Conservation (phyloP, 2,329 filamentous ascomycete genomes). For the Ophiostoma sp. region DNA sequence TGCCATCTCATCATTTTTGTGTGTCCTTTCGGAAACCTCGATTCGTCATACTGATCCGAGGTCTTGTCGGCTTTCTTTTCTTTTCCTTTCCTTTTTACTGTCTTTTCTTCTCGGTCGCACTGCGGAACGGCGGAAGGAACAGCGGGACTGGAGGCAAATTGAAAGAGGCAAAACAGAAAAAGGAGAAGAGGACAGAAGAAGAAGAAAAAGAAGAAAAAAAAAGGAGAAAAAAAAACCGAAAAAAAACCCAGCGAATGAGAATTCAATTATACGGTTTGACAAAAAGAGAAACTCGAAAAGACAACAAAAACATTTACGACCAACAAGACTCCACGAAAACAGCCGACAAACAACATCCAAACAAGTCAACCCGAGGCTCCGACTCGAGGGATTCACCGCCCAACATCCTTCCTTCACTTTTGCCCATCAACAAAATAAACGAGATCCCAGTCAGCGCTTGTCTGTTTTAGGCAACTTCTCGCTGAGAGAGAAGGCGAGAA, state of each 20-base stretch:
- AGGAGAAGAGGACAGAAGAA: background rate
- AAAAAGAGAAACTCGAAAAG: background rate
- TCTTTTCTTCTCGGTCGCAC: background rate
- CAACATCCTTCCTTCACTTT: background rate
- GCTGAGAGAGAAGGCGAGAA: background rate
- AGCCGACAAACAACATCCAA: background rate
- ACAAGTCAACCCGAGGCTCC: background rate
- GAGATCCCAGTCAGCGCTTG: conserved; percentile 25
- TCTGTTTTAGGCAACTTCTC: conserved; percentile 23
- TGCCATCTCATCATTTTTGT: background rate
- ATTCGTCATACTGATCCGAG: background rate
- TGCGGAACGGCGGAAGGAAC: background rate
- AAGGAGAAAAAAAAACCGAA: background rate
- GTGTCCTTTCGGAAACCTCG: background rate
- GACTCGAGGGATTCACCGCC: background rate
- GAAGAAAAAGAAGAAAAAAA: background rate
- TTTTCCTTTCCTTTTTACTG: background rate
- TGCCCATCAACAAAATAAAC: background rate
- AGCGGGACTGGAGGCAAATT: background rate
- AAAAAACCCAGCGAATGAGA: background rate
- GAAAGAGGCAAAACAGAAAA: background rate
- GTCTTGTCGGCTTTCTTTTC: background rate
- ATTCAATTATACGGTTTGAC: background rate
- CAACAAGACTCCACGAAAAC: background rate
- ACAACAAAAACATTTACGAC: background rate